These are phyloP conservation scores for Tolypocladium ophioglossoides DNA, from an alignment of 2,329 filamentous ascomycete genomes.

Conservation along the genomic window DNA sequence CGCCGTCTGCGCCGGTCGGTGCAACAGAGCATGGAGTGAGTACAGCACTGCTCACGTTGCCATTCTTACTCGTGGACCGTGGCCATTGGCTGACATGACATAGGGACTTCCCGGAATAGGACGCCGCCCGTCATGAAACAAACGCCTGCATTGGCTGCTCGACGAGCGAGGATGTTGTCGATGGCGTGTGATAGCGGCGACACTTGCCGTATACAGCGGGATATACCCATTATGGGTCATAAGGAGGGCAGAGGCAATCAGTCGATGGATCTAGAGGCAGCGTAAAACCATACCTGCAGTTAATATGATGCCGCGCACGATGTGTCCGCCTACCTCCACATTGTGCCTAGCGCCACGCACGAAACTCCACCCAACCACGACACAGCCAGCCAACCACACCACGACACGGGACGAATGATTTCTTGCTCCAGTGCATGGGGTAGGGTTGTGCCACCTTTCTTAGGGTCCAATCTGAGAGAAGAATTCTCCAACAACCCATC, in stretches of 20 bases:
- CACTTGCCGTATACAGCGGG: not conserved
- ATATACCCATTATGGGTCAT: not conserved
- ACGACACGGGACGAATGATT: not conserved
- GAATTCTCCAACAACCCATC: not conserved
- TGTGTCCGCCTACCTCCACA: not conserved
- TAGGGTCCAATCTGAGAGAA: not conserved
- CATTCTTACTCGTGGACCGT: not conserved
- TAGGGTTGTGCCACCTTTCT: not conserved
- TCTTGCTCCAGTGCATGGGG: not conserved
- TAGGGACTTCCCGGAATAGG: conserved; percentile 23
- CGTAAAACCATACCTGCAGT: not conserved
- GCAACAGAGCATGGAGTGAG: conserved; percentile 54
- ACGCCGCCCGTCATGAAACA: not conserved
- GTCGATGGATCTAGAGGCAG: not conserved
- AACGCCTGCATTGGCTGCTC: not conserved
- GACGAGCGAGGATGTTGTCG: not conserved
- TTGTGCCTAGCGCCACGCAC: not conserved
- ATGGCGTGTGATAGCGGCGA: not conserved
- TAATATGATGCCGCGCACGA: not conserved
- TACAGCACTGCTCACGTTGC: not conserved
- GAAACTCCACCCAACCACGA: not conserved
- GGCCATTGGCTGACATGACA: not conserved
- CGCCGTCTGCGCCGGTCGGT: conserved; percentile 70
- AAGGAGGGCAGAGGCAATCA: not conserved
- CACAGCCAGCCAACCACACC: not conserved